Base-by-base conservation (phyloP, 2,329 filamentous ascomycete species). In the Paracoccidioides lutzii region DNA sequence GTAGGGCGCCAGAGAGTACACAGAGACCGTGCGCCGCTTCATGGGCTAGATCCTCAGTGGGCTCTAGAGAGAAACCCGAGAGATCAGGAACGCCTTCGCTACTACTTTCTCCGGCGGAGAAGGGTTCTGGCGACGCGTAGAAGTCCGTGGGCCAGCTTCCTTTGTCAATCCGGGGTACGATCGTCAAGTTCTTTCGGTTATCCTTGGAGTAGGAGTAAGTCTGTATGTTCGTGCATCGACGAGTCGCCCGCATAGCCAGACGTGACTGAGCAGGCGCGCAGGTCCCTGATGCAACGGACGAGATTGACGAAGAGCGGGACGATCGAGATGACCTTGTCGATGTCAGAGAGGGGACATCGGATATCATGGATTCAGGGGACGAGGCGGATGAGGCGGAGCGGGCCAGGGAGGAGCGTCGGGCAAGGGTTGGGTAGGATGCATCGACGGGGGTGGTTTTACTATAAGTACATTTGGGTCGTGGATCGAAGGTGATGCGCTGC, bases 281-380 rank as follows among this genome's bases (percentile, higher is more conserved):
- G 45, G 63, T 62, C 38, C 63, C 66, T 22, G 71, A 73, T 14
- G 70, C 65, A 53, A 63, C 71, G n/a, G 73, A 75, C 4, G 72
- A 75, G 50, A 74, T 69, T 3, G 73, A 74, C 4, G 72, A 75
- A 15, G 73, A 81, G 67, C 79, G 77, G 70, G 78, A 80, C 66
- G 67, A 71, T 61, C 71, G 72, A 60, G 68, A 80, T 54, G 77
- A 79, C 14, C 38, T 42, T 3, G 77, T 78, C 37, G 77, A 75
- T 59, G 78, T 79, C 58, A 80, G 71, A 12, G 75, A 75, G 40
- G 78, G 80, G 55, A 74, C 74, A 65, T 84, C 81, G 33, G 80
- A 82, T 40, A 82, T 69, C 76, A 83, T 81, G 38, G 81, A 83
- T 60, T 83, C 81, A n/a, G 81, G 81, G 45, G 76, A 80, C 7